A percentile compares a stretch with the other conserved stretches of the same genome.
These are phyloP conservation scores for Sordariomycetes sp. DNA, from an alignment of 2,329 filamentous ascomycete species.

Conservation along the genomic window DNA sequence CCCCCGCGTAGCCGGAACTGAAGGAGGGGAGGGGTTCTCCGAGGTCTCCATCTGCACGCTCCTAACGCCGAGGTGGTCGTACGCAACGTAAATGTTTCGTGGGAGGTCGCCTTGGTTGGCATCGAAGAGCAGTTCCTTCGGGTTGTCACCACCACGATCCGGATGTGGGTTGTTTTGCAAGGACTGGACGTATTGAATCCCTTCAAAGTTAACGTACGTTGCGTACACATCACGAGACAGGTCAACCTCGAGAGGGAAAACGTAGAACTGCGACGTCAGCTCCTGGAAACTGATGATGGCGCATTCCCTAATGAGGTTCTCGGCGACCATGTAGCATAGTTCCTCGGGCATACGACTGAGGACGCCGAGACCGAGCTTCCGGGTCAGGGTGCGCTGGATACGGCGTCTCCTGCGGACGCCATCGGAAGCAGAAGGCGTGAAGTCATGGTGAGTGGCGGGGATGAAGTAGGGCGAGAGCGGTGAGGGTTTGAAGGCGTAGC, in stretches of 20 bases:
- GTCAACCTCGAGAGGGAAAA: neutral
- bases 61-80: neutral
- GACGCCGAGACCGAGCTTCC: neutral
- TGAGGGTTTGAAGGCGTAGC: neutral
- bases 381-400: neutral
- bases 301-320: neutral
- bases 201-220: neutral
- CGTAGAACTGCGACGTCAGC: neutral
- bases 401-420: neutral
- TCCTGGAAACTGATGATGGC: neutral
- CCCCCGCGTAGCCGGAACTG: neutral
- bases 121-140: neutral
- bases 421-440: neutral
- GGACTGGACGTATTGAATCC: neutral
- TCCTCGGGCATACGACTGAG: neutral
- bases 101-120: neutral
- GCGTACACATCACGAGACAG: neutral
- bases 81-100: neutral
- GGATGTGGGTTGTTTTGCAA: neutral
- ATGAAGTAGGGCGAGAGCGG: neutral
- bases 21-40: neutral
- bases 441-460: neutral
- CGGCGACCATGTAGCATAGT: neutral
- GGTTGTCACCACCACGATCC: neutral
- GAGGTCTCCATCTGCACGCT: neutral